Conservation (phyloP, 202 grass and related monocot species). For the Digitaria exilis region DNA sequence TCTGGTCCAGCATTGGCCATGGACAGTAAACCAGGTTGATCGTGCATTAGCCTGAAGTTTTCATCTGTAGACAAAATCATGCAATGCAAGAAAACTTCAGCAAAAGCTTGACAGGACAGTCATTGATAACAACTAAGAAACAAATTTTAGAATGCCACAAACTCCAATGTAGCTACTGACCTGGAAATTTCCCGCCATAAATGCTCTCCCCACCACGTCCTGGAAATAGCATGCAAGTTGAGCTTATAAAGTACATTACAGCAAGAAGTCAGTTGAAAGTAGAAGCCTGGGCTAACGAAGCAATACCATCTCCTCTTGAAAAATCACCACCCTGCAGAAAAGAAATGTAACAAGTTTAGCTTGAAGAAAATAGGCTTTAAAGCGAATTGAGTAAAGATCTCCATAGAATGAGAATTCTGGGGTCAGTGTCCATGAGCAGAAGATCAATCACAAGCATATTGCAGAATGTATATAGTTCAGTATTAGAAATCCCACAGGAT, state of each 20-base stretch:
- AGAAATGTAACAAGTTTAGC: constrained; percentile 34
- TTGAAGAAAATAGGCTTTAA: background rate
- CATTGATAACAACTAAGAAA: background rate
- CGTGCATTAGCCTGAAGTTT: constrained; percentile 71
- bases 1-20: constrained; percentile 72
- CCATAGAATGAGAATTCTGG: background rate
- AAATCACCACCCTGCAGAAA: constrained; percentile 77
- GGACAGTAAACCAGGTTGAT: constrained; percentile 65
- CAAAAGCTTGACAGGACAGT: constrained; percentile 15
- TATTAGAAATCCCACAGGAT: constrained; percentile 10
- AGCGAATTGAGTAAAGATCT: background rate
- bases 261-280: constrained; percentile 81
- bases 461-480: background rate
- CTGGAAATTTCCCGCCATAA: constrained; percentile 83
- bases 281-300: constrained; percentile 78
- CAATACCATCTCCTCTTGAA: constrained; percentile 83
- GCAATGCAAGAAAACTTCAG: constrained; percentile 20
- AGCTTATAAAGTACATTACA: constrained; percentile 68
- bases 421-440: background rate
- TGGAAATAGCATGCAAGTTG: constrained; percentile 83
- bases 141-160: constrained; percentile 6
- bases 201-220: constrained; percentile 84
- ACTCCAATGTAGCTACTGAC: constrained; percentile 42
- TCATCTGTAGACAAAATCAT: constrained; percentile 55
- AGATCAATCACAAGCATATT: constrained; percentile 6